A percentile compares a stretch with the other conserved stretches of the same genome.
Evolutionary conservation across 768 basidiomycete species (phyloP).

Genomic region (Arthromyces matolae): DNA sequence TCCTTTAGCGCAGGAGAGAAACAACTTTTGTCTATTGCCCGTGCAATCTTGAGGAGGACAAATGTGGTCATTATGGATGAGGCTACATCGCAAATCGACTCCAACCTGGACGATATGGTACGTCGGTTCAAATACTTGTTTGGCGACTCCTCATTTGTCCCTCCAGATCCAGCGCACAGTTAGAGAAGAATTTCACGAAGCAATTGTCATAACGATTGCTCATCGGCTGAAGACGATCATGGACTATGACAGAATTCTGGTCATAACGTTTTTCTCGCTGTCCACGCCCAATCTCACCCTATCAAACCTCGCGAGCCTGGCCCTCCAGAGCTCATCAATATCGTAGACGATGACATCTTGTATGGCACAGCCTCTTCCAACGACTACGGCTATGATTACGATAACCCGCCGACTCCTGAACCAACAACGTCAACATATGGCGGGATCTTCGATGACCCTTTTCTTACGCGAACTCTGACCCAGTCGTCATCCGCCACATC

Average conservation of each 20-base stretch:
- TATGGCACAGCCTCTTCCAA: slow-evolving; percentile 4
- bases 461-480: slow-evolving; percentile 1
- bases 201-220: slow-evolving; percentile 82
- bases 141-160: background rate
- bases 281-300: slow-evolving; percentile 15
- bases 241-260: slow-evolving; percentile 70
- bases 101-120: slow-evolving; percentile 65
- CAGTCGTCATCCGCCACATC: slow-evolving; percentile 6
- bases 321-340: slow-evolving; percentile 8
- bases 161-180: slow-evolving; percentile 68
- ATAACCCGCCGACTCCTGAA: slow-evolving; percentile 3
- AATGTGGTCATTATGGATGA: slow-evolving; percentile 74
- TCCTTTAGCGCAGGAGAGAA: slow-evolving; percentile 76
- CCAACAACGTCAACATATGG: slow-evolving; percentile 5
- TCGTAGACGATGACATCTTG: slow-evolving; percentile 13
- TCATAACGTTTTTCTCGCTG: slow-evolving; percentile 24
- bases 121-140: background rate
- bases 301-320: slow-evolving; percentile 1
- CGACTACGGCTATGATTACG: slow-evolving; percentile 9
- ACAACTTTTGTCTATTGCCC: slow-evolving; percentile 67
- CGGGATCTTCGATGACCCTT: slow-evolving; percentile 9
- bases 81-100: slow-evolving; percentile 75
- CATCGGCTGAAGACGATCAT: slow-evolving; percentile 76
- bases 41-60: slow-evolving; percentile 62
- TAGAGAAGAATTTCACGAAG: slow-evolving; percentile 63